Conservation (phyloP, 306 rosid genomes). For the Fagus crenata region DNA sequence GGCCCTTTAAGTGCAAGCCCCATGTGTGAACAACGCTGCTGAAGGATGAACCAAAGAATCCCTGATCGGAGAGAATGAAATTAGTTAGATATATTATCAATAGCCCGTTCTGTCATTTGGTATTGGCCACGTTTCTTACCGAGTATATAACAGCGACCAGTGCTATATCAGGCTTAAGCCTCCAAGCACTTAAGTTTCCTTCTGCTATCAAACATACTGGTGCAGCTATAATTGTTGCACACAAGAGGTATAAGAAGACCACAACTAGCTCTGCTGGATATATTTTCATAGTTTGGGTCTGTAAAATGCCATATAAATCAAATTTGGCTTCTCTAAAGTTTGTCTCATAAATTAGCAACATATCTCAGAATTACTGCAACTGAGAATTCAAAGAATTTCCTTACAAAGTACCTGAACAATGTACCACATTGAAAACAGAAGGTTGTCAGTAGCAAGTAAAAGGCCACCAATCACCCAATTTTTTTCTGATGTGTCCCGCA, state of each 20-base stretch:
- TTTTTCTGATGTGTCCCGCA: conserved; percentile 20
- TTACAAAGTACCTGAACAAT: conserved; percentile 44
- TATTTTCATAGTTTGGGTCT: conserved; percentile 27
- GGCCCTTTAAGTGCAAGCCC: conserved; percentile 34
- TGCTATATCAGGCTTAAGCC: conserved; percentile 15
- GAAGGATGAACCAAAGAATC: conserved; percentile 12
- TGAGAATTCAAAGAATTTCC: background rate
- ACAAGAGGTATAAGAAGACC: conserved; percentile 25
- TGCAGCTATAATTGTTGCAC: conserved; percentile 14
- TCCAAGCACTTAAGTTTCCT: conserved; percentile 25
- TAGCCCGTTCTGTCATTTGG: background rate
- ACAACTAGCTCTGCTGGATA: conserved; percentile 31
- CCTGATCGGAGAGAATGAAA: conserved; percentile 6
- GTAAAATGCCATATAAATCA: background rate
- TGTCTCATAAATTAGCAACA: background rate
- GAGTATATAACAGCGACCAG: conserved; percentile 20
- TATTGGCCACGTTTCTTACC: background rate
- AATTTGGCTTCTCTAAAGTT: background rate
- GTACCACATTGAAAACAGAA: conserved; percentile 41
- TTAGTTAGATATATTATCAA: background rate
- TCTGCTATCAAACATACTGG: conserved; percentile 31
- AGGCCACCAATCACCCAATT: conserved; percentile 53
- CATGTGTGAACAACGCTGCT: conserved; percentile 20
- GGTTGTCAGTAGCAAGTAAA: conserved; percentile 29
- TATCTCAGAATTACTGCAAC: background rate